phyloP scores from a whole-genome alignment of 257 asterid species.

The Petrea volubilis region DNA sequence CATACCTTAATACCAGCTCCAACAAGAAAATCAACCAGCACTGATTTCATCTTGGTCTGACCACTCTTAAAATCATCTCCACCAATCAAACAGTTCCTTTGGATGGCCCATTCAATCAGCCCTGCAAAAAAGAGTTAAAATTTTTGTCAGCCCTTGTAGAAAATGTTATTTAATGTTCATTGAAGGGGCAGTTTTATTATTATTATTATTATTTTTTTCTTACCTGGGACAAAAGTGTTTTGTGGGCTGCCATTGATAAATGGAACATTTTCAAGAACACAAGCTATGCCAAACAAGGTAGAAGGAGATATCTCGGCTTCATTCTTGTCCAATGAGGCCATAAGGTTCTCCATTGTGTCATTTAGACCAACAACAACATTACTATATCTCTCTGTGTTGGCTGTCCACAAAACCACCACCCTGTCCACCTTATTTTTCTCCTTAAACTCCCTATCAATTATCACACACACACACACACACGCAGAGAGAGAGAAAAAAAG shows the following conservation, averaged over 20 bases:
- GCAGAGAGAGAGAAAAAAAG: no score
- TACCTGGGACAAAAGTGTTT: slow-evolving; percentile 98
- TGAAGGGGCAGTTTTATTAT: no score
- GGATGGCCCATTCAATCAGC: slow-evolving; percentile 82
- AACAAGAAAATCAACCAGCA: slow-evolving; percentile 94
- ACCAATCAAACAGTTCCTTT: slow-evolving; percentile 81
- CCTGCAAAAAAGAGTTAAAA: slow-evolving; percentile 38
- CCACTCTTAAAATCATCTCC: slow-evolving; percentile 99
- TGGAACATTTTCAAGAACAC: slow-evolving; percentile 80
- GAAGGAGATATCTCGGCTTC: slow-evolving; percentile 92
- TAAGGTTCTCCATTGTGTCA: slow-evolving; percentile 74
- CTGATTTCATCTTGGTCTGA: slow-evolving; percentile 97
- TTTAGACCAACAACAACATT: slow-evolving; percentile 83
- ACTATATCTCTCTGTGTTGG: slow-evolving; percentile 95
- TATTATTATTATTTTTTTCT: not conserved
- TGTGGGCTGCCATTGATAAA: slow-evolving; percentile 98
- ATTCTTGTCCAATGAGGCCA: slow-evolving; percentile 77
- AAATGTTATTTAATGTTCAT: not conserved
- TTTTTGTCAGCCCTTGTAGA: not conserved
- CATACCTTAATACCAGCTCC: slow-evolving; percentile 98
- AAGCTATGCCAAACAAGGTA: slow-evolving; percentile 74
- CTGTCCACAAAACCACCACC: slow-evolving; percentile 96
- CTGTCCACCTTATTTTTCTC: slow-evolving; percentile 78
- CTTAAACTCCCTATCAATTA: slow-evolving; percentile 77
- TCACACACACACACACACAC: no score